These are phyloP conservation scores for Rhynchosporium graminicola DNA, from an alignment of 2,329 filamentous ascomycete species.

Conservation along the genomic window DNA sequence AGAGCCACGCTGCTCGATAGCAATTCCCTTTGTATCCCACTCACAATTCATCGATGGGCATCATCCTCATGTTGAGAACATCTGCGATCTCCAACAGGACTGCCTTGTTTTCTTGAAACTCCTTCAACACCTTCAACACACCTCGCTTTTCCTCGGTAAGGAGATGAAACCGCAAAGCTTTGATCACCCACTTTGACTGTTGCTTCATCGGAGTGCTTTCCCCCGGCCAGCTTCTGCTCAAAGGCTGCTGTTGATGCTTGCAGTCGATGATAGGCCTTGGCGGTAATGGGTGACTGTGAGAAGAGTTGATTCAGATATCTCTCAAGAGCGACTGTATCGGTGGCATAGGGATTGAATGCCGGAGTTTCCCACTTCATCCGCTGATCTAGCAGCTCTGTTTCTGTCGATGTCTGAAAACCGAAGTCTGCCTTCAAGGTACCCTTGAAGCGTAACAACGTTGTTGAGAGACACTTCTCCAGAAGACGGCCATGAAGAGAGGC, in stretches of 20 bases:
- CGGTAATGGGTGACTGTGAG: slow-evolving; percentile 41
- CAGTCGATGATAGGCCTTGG: slow-evolving; percentile 46
- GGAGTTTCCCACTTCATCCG: slow-evolving; percentile 55
- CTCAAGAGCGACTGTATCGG: slow-evolving; percentile 48
- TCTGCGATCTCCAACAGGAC: slow-evolving; percentile 56
- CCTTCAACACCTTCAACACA: slow-evolving; percentile 44
- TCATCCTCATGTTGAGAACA: slow-evolving; percentile 57
- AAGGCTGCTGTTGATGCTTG: slow-evolving; percentile 43
- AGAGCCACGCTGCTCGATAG: slow-evolving; percentile 53
- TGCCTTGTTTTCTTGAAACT: slow-evolving; percentile 50
- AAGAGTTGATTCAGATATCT: slow-evolving; percentile 55
- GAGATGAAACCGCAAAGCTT: slow-evolving; percentile 50
- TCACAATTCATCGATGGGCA: slow-evolving; percentile 51
- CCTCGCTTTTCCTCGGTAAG: slow-evolving; percentile 51
- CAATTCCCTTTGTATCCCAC: slow-evolving; percentile 49
- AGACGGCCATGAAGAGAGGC: slow-evolving; percentile 56
- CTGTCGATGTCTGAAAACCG: slow-evolving; percentile 50
- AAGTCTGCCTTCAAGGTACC: slow-evolving; percentile 38
- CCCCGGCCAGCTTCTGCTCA: slow-evolving; percentile 29
- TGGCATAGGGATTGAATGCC: slow-evolving; percentile 51
- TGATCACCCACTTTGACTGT: slow-evolving; percentile 48
- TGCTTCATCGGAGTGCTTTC: slow-evolving; percentile 43
- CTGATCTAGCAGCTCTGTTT: slow-evolving; percentile 55
- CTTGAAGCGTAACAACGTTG: slow-evolving; percentile 17
- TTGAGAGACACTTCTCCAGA: slow-evolving; percentile 54